Base-by-base conservation (phyloP, 371 early-diverging fungal species). In the Syncephalastrum sp. region DNA sequence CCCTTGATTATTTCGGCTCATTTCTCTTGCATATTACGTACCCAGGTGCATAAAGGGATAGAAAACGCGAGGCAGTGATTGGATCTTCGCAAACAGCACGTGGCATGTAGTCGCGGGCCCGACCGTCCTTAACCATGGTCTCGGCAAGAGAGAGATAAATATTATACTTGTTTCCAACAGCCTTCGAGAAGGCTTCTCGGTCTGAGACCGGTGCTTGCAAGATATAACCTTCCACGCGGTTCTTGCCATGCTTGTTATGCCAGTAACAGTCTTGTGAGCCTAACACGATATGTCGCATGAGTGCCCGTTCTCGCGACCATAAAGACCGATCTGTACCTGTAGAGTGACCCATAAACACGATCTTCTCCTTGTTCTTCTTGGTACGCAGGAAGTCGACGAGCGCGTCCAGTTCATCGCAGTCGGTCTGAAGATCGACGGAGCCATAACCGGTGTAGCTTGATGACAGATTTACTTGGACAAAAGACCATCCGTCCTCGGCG, bases 181-280 rank as follows among this genome's bases (percentile, higher is more conserved):
- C 52, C 13, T 53, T 19, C 47, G 72, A 65, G 53, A 61, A 68
- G 38, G 38, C 38, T 59, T 80, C 74, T 25, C 83, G 70, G 48
- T 83, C 83, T 0, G 82, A 83, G 3, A 77, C 78, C 23, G 82
- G 80, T 21, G 79, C 83, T 50, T 83, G 83, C 21, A 83, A 57
- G 12, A 83, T 60, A 10, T 78, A 70, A 8, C 79, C 80, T 17
- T 56, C 47, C 14, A 82, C 58, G n/a, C 54, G 67, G 25, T 64
- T 55, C 25, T 67, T 25, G 7, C 80, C 77, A 43, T 75, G 48
- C 45, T 67, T 72, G 44, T 70, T 75, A 52, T 78, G 74, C 56
- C 67, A 56, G 67, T 41, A 78, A 65, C 76, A 74, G 47, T 82
- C 79, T 54, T 82, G 83, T 15, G 72, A 67, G 1, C 82, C 82